Base-by-base conservation (phyloP, 495 filamentous ascomycete genomes). In the Margaritispora aquatica region DNA sequence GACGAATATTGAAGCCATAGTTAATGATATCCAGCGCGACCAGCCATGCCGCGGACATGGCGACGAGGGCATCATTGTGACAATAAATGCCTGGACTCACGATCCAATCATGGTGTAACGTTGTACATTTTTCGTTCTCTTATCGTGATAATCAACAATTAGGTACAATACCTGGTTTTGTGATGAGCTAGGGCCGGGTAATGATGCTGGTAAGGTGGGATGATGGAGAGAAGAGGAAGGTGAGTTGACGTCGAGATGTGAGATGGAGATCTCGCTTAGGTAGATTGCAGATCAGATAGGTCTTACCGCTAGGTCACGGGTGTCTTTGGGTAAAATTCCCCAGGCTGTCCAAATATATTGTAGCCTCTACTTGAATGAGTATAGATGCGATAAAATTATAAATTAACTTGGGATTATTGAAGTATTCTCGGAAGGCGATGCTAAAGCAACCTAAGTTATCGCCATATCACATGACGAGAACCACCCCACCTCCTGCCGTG, bases 51-150 rank as follows among this genome's bases (percentile, higher is more conserved):
- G 23, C 23, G 22, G 46, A 19, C 19, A 55, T 26, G 1, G 36
- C 31, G 31, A 46, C 13, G 26, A 38, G n/a, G 27, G 20, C 21
- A 24, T 23, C 31, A 46, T 55, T 5, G 53, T 24, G 53, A 23
- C 31, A 55, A 55, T 55, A 24, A 38, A 55, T 41, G 15, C 15
- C 38, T 17, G 38, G 19, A 17, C 7, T 44, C 38, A 44, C 7
- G 38, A 44, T 44, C 38, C 38, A 44, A 44, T 44, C 38, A 44
- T 17, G 15, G 51, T 54, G 51, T 54, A 54, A 54, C 51, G 51
- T 54, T 54, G 51, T 34, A 34, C 50, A 29, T 44, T n/a, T 24
- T 44, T 19, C 51, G 19, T 44, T 44, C n/a, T 44, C 38, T 44
- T 44, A n/a, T n/a, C 38, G 38, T n/a, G n/a, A n/a, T n/a, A n/a